Conservation (phyloP, 192 early-diverging fungal species). For the Globomyces pollinis-pini region DNA sequence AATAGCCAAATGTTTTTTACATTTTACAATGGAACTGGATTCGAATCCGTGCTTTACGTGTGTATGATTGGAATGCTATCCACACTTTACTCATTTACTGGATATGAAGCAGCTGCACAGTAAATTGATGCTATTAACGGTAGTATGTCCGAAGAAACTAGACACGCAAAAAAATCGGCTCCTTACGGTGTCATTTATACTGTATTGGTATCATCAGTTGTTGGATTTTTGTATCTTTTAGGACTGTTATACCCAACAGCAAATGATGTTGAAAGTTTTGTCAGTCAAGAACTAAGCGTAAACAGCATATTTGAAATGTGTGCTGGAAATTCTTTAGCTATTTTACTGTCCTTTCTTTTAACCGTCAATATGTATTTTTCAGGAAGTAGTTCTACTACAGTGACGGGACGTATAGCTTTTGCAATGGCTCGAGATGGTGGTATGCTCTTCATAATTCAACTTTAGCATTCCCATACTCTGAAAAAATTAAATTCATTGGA, state of each 20-base stretch:
- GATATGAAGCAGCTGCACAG: conserved; percentile 20
- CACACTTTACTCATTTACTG: conserved; percentile 20
- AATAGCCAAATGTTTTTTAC: conserved; percentile 20
- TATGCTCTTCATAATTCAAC: too few species aligned
- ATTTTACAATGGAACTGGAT: conserved; percentile 24
- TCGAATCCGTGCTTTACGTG: conserved; percentile 22
- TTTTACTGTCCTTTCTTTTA: conserved; percentile 16
- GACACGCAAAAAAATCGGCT: conserved; percentile 18
- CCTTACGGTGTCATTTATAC: conserved; percentile 25
- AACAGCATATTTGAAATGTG: conserved; percentile 22
- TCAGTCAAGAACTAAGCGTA: conserved; percentile 8
- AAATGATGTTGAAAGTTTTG: conserved; percentile 9
- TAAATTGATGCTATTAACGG: conserved; percentile 1
- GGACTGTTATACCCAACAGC: conserved; percentile 19
- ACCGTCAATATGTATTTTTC: conserved; percentile 19
- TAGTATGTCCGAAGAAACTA: conserved; percentile 35
- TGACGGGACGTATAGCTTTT: conserved; percentile 21
- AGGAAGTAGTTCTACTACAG: conserved; percentile 16
- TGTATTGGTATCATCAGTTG: conserved; percentile 17
- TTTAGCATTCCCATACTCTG: conserved; percentile 18
- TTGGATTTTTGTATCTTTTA: conserved; percentile 27
- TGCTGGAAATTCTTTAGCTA: conserved; percentile 4
- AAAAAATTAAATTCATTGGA: conserved; percentile 15
- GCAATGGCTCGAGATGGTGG: conserved; percentile 33
- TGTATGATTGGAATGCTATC: conserved; percentile 27